Conservation (phyloP, 179 eudicot genomes). For the Pouteria campechiana region DNA sequence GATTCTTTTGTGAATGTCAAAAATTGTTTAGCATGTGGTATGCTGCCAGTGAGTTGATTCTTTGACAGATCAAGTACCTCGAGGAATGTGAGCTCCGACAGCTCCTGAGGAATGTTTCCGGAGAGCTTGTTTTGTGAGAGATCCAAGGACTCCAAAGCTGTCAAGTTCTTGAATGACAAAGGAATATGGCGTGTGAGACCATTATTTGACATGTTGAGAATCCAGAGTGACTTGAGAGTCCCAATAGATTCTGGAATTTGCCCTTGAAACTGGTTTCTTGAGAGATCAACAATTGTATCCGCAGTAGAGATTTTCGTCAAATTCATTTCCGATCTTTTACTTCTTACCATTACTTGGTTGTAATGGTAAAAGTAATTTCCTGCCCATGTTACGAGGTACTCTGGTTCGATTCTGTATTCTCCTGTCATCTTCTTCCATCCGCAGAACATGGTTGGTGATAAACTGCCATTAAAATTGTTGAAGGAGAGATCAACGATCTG, state of each 20-base stretch:
- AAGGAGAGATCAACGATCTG: conserved; percentile 4
- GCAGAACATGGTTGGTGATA: neutral
- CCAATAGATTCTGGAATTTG: conserved; percentile 3
- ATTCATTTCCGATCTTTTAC: conserved; percentile 1
- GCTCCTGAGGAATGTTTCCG: conserved; percentile 2
- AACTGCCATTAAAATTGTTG: conserved; percentile 1
- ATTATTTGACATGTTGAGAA: conserved; percentile 4
- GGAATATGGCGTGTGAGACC: conserved; percentile 3
- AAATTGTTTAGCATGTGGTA: conserved; percentile 10
- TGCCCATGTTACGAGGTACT: no score
- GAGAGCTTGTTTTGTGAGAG: conserved; percentile 5
- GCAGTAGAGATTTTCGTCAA: neutral
- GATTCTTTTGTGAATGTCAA: conserved; percentile 7
- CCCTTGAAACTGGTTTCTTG: conserved; percentile 2
- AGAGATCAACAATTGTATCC: conserved; percentile 3
- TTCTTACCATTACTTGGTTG: neutral
- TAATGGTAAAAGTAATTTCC: neutral
- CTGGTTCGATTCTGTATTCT: neutral
- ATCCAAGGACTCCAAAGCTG: conserved; percentile 6
- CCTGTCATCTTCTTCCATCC: conserved; percentile 3
- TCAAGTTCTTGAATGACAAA: neutral
- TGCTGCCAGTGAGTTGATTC: conserved; percentile 4
- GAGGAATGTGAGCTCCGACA: neutral
- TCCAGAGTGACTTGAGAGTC: neutral
- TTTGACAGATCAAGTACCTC: neutral